phyloP scores from a whole-genome alignment of 257 asterid species.

The Fraxinus cuspidata region DNA sequence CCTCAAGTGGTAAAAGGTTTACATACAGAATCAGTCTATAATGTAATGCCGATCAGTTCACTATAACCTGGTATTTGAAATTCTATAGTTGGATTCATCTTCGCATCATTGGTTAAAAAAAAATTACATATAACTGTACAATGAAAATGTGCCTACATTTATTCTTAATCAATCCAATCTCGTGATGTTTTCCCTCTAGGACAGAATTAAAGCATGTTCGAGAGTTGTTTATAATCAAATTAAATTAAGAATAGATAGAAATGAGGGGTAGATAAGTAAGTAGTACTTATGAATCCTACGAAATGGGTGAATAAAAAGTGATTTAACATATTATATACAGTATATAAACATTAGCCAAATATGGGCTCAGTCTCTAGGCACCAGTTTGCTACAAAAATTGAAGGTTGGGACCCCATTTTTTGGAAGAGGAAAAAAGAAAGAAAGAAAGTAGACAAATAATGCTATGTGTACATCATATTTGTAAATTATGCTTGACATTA shows the following conservation, averaged over 20 bases:
- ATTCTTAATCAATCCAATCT: background rate
- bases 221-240: no score
- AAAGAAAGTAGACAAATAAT: background rate
- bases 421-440: background rate
- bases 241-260: no score
- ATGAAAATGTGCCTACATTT: background rate
- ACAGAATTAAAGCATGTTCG: background rate
- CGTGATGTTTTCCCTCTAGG: background rate
- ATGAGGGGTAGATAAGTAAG: no score
- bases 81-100: background rate
- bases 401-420: background rate
- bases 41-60: background rate
- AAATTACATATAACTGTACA: background rate
- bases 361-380: no score
- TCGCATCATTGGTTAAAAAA: background rate
- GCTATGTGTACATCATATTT: no score
- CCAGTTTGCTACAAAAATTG: background rate
- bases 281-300: no score
- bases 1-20: background rate
- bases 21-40: constrained; percentile 1
- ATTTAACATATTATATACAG: no score
- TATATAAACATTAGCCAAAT: no score
- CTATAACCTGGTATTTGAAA: background rate
- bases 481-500: no score
- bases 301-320: no score